Conservation (phyloP, 176 grass and related monocot species). For the Carex myosuroides region DNA sequence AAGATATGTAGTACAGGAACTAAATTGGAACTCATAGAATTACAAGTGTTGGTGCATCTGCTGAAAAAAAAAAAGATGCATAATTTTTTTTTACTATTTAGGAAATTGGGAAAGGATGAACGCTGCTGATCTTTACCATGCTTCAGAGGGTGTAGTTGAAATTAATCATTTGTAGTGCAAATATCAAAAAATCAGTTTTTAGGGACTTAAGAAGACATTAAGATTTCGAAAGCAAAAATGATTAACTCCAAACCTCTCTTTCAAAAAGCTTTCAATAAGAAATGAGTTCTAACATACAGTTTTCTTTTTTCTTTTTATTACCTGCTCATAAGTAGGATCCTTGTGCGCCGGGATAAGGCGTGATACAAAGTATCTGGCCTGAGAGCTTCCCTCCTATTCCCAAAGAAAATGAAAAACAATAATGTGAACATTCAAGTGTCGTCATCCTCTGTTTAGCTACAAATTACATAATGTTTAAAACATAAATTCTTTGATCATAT, state of each 20-base stretch:
- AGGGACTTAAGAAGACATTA: neutral
- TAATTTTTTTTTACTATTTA: neutral
- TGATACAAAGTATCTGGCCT: slow-evolving; percentile 93
- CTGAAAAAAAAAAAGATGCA: neutral
- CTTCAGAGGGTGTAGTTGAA: neutral
- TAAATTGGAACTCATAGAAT: neutral
- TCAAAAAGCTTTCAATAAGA: neutral
- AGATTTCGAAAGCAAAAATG: neutral
- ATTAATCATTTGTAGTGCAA: neutral
- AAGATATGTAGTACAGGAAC: neutral
- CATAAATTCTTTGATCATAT: neutral
- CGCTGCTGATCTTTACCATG: neutral
- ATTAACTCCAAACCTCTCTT: neutral
- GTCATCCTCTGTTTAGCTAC: neutral
- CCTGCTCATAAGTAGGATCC: slow-evolving; percentile 99
- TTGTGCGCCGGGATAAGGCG: slow-evolving; percentile 99
- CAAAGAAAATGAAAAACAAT: slow-evolving; percentile 1
- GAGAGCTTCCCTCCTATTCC: slow-evolving; percentile 85
- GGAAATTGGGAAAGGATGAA: neutral
- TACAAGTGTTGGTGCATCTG: neutral
- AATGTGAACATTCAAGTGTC: neutral
- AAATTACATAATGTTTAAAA: neutral
- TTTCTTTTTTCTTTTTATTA: slow-evolving; percentile 1
- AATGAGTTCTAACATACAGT: neutral
- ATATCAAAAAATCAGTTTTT: neutral